Evolutionary conservation across 192 early-diverging fungal genomes (phyloP).

Genomic region (Backusella mclennaniae): DNA sequence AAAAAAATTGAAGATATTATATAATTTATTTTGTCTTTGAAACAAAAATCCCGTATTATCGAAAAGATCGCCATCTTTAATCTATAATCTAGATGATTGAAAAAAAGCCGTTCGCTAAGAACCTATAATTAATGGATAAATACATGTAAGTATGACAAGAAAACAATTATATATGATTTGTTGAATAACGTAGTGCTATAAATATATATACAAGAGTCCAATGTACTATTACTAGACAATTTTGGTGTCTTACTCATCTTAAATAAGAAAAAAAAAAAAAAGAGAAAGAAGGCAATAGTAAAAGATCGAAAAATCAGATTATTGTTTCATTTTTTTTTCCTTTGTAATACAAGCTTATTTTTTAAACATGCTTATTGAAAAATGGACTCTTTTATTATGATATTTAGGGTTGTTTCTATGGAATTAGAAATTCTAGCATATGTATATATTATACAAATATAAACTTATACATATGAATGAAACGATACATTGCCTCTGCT

Average conservation of each 20-base stretch:
- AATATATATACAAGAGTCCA: not conserved
- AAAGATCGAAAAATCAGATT: conserved; percentile 7
- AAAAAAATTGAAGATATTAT: too few species aligned
- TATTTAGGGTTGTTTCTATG: not conserved
- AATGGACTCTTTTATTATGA: not conserved
- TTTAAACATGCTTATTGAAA: not conserved
- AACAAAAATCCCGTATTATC: too few species aligned
- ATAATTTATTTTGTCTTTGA: too few species aligned
- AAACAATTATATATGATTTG: not conserved
- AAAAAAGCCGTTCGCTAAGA: not conserved
- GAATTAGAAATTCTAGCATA: not conserved
- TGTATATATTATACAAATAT: too few species aligned
- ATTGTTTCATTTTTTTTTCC: not conserved
- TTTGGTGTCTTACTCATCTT: not conserved
- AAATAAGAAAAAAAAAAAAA: not conserved
- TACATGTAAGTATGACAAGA: not conserved
- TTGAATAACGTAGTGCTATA: not conserved
- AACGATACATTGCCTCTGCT: not conserved
- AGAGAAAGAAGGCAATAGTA: not conserved
- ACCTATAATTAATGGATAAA: not conserved
- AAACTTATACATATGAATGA: not conserved
- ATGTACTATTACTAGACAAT: not conserved
- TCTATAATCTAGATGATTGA: not conserved
- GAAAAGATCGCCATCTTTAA: not conserved
- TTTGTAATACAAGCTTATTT: not conserved